Conservation (phyloP, 768 basidiomycete species). For the Gyrodon lividus region DNA sequence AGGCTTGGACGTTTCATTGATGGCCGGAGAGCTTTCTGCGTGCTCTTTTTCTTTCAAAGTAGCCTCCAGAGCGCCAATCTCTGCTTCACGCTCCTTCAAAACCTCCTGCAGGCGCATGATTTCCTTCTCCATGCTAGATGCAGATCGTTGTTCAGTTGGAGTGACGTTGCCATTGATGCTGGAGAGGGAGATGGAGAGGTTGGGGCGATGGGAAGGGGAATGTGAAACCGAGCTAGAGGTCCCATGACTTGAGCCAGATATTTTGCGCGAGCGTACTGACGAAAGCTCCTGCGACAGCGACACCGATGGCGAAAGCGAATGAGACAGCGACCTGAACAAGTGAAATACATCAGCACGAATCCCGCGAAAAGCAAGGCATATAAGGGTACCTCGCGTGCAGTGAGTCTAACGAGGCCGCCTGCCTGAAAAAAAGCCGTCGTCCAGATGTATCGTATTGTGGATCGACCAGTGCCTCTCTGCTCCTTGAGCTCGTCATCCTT, state of each 20-base stretch:
- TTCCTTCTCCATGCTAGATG: constrained; percentile 86
- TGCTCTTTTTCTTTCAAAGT: constrained; percentile 42
- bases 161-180: constrained; percentile 28
- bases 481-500: constrained; percentile 50
- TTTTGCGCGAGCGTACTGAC: constrained; percentile 82
- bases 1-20: constrained; percentile 4
- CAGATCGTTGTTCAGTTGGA: constrained; percentile 64
- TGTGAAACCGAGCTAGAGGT: constrained; percentile 66
- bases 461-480: constrained; percentile 43
- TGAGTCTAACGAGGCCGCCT: constrained; percentile 84
- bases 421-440: constrained; percentile 81
- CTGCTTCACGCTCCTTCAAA: constrained; percentile 86
- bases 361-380: constrained; percentile 1
- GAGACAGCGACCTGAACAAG: constrained; percentile 75
- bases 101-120: constrained; percentile 95
- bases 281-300: constrained; percentile 98
- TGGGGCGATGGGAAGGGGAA: constrained; percentile 57
- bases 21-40: background rate
- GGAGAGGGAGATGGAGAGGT: constrained; percentile 57
- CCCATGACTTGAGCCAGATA: constrained; percentile 73
- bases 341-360: constrained; percentile 9
- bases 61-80: constrained; percentile 74
- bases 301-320: constrained; percentile 91
- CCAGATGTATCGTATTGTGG: constrained; percentile 53
- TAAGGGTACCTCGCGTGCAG: constrained; percentile 74